Conservation (phyloP, 495 filamentous ascomycete genomes). For the Talaromyces liani region DNA sequence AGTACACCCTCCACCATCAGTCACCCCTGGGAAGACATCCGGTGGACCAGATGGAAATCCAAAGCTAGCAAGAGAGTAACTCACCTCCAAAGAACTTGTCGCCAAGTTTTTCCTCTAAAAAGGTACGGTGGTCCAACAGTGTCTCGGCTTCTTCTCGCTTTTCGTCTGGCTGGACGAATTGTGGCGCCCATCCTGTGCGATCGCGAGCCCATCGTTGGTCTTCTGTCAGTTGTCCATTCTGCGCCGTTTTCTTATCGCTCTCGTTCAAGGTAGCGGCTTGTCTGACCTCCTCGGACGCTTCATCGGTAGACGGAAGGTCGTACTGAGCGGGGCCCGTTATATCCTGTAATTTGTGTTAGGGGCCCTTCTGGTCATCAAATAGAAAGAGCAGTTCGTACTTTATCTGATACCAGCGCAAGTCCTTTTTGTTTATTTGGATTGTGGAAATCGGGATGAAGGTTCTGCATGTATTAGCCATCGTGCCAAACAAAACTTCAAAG, state of each 20-base stretch:
- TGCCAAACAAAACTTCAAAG: neutral
- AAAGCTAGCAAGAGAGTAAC: conserved; percentile 9
- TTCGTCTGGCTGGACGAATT: conserved; percentile 56
- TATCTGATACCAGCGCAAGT: conserved; percentile 65
- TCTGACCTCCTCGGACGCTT: conserved; percentile 52
- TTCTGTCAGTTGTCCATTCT: conserved; percentile 43
- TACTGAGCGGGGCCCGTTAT: conserved; percentile 61
- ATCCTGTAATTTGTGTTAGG: conserved; percentile 34
- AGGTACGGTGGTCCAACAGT: conserved; percentile 79
- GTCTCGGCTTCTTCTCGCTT: conserved; percentile 48
- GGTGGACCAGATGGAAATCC: neutral
- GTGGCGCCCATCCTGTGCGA: conserved; percentile 80
- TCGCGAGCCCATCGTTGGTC: conserved; percentile 60
- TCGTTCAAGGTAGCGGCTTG: conserved; percentile 32
- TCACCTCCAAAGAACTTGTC: conserved; percentile 89
- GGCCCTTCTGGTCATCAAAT: neutral
- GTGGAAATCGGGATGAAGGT: conserved; percentile 55
- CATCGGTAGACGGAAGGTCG: conserved; percentile 69
- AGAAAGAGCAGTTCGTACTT: conserved; percentile 32
- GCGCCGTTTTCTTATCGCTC: conserved; percentile 34
- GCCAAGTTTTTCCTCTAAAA: conserved; percentile 73
- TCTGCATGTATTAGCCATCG: conserved; percentile 30
- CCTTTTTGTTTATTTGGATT: conserved; percentile 57
- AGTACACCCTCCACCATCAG: too few species aligned
- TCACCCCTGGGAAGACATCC: too few species aligned